These are phyloP conservation scores for Pseudotsuga menziesii DNA, from an alignment of 75 land plant species.

Conservation along the genomic window DNA sequence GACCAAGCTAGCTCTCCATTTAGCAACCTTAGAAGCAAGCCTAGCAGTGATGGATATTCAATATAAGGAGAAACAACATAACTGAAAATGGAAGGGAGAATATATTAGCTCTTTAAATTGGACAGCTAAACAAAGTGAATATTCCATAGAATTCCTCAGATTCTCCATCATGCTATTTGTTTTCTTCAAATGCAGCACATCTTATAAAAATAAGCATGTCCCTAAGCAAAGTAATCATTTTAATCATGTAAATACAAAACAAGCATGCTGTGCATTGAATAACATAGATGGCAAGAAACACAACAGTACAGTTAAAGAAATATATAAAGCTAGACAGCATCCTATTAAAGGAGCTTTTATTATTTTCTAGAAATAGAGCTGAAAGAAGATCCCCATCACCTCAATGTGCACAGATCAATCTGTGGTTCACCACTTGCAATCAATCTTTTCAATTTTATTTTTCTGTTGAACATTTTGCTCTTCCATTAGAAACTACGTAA, in stretches of 20 bases:
- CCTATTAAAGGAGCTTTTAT: no score
- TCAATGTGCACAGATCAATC: no score
- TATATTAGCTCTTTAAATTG: background rate
- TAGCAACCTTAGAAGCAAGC: constrained; percentile 77
- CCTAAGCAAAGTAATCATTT: background rate
- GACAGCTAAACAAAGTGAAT: background rate
- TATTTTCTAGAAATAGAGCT: no score
- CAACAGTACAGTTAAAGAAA: no score
- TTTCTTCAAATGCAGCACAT: background rate
- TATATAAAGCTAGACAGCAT: no score
- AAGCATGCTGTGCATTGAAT: background rate
- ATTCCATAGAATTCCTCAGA: background rate
- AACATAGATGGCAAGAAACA: background rate
- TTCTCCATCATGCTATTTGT: background rate
- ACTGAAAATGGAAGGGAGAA: constrained; percentile 33
- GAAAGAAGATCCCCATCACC: no score
- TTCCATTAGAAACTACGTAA: no score
- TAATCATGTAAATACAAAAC: background rate
- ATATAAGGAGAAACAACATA: constrained; percentile 93
- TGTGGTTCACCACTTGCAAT: no score
- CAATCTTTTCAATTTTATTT: no score
- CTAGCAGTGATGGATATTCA: constrained; percentile 79
- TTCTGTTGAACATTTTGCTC: no score
- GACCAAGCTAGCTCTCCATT: constrained; percentile 95
- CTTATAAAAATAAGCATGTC: background rate